Evolutionary conservation across 129 eudicot species (phyloP).

Genomic region (Arctium minus): DNA sequence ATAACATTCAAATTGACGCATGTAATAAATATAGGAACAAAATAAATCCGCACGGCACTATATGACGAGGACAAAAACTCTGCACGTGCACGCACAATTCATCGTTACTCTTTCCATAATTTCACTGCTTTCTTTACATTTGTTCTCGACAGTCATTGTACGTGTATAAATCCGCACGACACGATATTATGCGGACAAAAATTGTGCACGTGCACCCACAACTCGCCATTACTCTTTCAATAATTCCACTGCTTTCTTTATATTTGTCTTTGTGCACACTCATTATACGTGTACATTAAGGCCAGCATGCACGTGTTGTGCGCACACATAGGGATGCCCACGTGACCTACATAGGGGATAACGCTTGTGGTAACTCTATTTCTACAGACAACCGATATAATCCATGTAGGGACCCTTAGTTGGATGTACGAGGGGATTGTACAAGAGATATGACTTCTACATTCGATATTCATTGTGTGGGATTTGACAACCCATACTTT

Average conservation of each 20-base stretch:
- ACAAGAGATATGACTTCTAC: background rate
- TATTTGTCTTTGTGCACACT: background rate
- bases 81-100: background rate
- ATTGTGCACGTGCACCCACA: background rate
- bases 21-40: background rate
- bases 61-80: background rate
- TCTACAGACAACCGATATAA: background rate
- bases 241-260: background rate
- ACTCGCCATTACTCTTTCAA: background rate
- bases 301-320: background rate
- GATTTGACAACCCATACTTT: background rate
- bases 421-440: background rate
- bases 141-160: background rate
- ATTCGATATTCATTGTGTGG: background rate
- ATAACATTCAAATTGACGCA: background rate
- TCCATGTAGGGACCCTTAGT: background rate
- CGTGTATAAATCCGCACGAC: background rate
- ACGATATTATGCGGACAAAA: background rate
- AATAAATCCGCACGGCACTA: background rate
- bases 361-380: background rate
- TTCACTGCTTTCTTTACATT: background rate
- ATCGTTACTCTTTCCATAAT: background rate
- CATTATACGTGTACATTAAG: background rate
- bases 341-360: background rate
- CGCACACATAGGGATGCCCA: background rate